These are phyloP conservation scores for Bathelium albidoporum DNA, from an alignment of 495 filamentous ascomycete genomes.

Conservation along the genomic window DNA sequence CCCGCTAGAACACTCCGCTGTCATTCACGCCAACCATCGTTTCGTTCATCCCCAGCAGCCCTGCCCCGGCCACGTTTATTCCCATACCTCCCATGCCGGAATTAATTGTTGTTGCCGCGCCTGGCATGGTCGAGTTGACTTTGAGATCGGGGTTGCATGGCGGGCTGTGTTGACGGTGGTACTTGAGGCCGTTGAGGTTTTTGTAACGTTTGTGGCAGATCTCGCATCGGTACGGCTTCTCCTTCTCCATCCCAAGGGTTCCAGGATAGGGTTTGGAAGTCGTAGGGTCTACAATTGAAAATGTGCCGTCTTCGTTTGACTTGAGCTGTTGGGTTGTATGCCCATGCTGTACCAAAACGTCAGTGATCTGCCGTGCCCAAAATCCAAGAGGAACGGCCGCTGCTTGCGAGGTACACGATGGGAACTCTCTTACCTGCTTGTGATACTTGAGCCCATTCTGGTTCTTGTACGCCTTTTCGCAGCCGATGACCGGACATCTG, in stretches of 20 bases:
- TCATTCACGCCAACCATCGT: slow-evolving; percentile 18
- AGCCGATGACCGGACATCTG: slow-evolving; percentile 94
- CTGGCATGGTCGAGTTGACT: slow-evolving; percentile 17
- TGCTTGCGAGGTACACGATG: slow-evolving; percentile 21
- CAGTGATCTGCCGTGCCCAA: too few species aligned
- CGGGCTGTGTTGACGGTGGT: slow-evolving; percentile 32
- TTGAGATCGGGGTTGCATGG: slow-evolving; percentile 33
- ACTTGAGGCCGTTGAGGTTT: slow-evolving; percentile 66
- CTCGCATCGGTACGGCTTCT: slow-evolving; percentile 96
- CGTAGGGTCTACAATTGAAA: slow-evolving; percentile 95
- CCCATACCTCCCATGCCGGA: slow-evolving; percentile 24
- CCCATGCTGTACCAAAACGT: slow-evolving; percentile 56
- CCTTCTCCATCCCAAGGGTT: slow-evolving; percentile 97
- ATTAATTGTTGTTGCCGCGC: neutral
- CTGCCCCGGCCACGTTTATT: slow-evolving; percentile 33
- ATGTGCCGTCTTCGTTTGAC: slow-evolving; percentile 91
- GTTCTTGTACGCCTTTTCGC: slow-evolving; percentile 99
- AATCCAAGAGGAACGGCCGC: too few species aligned
- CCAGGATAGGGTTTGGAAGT: slow-evolving; percentile 90
- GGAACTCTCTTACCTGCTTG: slow-evolving; percentile 50
- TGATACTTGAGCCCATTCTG: slow-evolving; percentile 93
- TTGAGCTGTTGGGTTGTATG: slow-evolving; percentile 93
- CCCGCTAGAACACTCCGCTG: neutral
- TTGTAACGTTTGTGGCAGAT: slow-evolving; percentile 98
- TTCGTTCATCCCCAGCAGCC: slow-evolving; percentile 28